Conservation (phyloP, 148 eudicot species). For the Arbutus unedo region DNA sequence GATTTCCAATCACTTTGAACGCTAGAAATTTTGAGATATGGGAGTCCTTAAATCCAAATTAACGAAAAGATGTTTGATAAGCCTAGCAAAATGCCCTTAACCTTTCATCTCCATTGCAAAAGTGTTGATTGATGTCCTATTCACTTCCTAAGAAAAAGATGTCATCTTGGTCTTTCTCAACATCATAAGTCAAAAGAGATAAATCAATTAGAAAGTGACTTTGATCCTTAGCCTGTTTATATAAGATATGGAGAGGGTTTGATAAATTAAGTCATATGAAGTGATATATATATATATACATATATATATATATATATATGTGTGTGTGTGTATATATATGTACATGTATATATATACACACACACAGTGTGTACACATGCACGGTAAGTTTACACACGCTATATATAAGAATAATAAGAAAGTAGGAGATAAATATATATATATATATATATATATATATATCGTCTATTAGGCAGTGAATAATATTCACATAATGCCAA, state of each 20-base stretch:
- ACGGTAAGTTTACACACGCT: too few relatives aligned
- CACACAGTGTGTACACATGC: too few relatives aligned
- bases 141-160: neutral
- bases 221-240: neutral
- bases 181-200: neutral
- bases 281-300: neutral
- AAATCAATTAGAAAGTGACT: neutral
- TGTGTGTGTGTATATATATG: too few relatives aligned
- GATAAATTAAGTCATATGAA: neutral
- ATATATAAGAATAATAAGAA: too few relatives aligned
- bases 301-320: too few relatives aligned
- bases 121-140: neutral
- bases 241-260: neutral
- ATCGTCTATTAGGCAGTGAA: too few relatives aligned
- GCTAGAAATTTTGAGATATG: neutral
- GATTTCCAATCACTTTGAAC: too few relatives aligned
- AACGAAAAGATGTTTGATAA: neutral
- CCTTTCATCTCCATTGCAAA: neutral
- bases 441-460: too few relatives aligned
- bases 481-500: too few relatives aligned
- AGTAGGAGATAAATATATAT: too few relatives aligned
- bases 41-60: neutral
- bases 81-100: neutral
- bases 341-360: too few relatives aligned
- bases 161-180: neutral